phyloP scores from a whole-genome alignment of 768 basidiomycete genomes.

The Russula virescens region DNA sequence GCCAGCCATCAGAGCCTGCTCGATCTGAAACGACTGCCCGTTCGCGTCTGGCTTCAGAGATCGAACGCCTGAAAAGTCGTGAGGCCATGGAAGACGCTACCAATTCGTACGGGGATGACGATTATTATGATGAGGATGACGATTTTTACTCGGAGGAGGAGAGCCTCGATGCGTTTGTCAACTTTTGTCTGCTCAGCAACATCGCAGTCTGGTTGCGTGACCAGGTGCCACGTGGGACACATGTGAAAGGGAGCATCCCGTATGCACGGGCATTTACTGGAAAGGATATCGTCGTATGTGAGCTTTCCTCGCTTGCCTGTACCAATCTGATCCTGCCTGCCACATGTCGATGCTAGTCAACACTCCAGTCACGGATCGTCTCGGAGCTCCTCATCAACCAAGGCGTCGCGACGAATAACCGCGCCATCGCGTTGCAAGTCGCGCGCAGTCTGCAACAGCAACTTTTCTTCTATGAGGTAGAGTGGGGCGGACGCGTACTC shows the following conservation, averaged over 20 bases:
- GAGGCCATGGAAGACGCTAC: slow-evolving; percentile 31
- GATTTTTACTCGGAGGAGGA: slow-evolving; percentile 48
- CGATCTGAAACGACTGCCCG: slow-evolving; percentile 20
- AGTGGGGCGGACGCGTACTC: slow-evolving; percentile 80
- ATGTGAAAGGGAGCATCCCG: slow-evolving; percentile 90
- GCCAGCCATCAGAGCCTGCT: slow-evolving; percentile 9
- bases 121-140: slow-evolving; percentile 40
- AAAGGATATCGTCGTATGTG: slow-evolving; percentile 84
- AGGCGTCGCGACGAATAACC: slow-evolving; percentile 66
- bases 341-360: slow-evolving; percentile 50
- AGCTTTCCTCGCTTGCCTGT: neutral
- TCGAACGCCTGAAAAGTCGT: slow-evolving; percentile 31
- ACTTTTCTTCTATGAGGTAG: slow-evolving; percentile 94
- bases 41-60: slow-evolving; percentile 22
- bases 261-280: slow-evolving; percentile 91
- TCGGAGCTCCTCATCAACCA: slow-evolving; percentile 74
- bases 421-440: slow-evolving; percentile 79
- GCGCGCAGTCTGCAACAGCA: slow-evolving; percentile 89
- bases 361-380: slow-evolving; percentile 83
- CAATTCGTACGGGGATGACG: slow-evolving; percentile 40
- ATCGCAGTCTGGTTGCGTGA: slow-evolving; percentile 86
- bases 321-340: neutral
- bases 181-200: slow-evolving; percentile 81
- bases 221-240: slow-evolving; percentile 79
- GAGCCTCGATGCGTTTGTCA: slow-evolving; percentile 73